Evolutionary conservation across 2,329 filamentous ascomycete genomes (phyloP), one percentile per base, ranked within the genome.

Genomic region (Fusarium liriodendri): DNA sequence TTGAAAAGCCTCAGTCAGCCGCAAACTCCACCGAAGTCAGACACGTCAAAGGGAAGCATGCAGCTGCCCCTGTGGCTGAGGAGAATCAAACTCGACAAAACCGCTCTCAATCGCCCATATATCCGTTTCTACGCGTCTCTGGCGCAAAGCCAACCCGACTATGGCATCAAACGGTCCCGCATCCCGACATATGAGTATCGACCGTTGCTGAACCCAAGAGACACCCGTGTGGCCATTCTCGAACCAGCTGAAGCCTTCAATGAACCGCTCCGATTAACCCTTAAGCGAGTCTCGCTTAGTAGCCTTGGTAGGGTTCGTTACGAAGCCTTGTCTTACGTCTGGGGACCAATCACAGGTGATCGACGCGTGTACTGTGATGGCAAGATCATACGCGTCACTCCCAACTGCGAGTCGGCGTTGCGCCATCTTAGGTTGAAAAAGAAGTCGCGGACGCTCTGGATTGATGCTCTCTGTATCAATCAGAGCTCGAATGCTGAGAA

Each of bases 391-490:
- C 32, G 50, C 14, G 57, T 73, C n/a, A 75, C 65, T 4, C 52
- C 63, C 37, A 73, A 75, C 32, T 75, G 65, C 40, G 72, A 71
- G n/a, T 67, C 67, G 13, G 72, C 72, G 8, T 38, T 75, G 18
- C 64, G 64, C 13, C 57, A 75, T 59, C 69, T 75, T 8, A 54
- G 73, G 18, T 29, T 60, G 8, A 64, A 64, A 35, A 58, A 27
- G 10, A 61, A 47, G 27, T 5, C 33, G 1, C 60, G 71, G 9
- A 57, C 57, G 3, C 62, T 80, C 33, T 80, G 77, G 79, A 68
- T 79, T 5, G 78, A 79, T 25, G 73, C 69, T 0, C 66, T 80
- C 13, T 79, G 77, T 50, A 74, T 80, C 20, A 72, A 80, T n/a
- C 70, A 72, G 42, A 40, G 45, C 25, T 69, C 76, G 20, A 59